These are phyloP conservation scores for Candida adriatica DNA, from an alignment of 805 yeast species.

Conservation along the genomic window DNA sequence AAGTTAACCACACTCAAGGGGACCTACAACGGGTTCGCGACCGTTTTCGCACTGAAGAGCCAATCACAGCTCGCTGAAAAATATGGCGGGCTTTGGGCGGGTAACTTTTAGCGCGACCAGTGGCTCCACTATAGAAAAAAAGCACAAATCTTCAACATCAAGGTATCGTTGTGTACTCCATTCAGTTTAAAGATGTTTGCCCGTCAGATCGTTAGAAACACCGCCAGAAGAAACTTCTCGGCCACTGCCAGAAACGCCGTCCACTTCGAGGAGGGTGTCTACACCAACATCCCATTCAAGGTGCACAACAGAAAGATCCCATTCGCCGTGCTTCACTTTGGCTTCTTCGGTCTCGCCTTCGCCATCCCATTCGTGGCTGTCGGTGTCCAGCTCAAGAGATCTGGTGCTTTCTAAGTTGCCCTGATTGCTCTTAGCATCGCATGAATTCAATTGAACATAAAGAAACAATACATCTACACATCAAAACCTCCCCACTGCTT, in stretches of 20 bases:
- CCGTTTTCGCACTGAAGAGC: no score
- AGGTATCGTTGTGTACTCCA: no score
- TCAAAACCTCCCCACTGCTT: no score
- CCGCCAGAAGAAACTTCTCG: conserved; percentile 37
- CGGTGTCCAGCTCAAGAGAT: conserved; percentile 80
- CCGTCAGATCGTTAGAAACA: conserved; percentile 28
- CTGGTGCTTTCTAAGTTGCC: conserved; percentile 47
- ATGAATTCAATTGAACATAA: no score
- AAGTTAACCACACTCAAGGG: neutral
- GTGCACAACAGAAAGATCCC: conserved; percentile 93
- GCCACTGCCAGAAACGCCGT: conserved; percentile 34
- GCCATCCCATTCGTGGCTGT: conserved; percentile 74
- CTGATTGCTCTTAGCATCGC: neutral
- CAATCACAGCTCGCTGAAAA: no score
- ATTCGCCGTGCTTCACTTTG: conserved; percentile 74
- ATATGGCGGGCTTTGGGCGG: no score
- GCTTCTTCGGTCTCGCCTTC: conserved; percentile 65
- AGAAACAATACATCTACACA: no score
- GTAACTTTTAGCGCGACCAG: no score
- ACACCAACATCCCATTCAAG: conserved; percentile 90
- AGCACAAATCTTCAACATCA: no score
- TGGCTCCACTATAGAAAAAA: no score
- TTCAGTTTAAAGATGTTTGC: conserved; percentile 9
- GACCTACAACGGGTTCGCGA: no score
- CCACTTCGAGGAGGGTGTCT: conserved; percentile 75